These are phyloP conservation scores for Mycena citricolor DNA, from an alignment of 1,284 basidiomycete genomes.

Conservation along the genomic window DNA sequence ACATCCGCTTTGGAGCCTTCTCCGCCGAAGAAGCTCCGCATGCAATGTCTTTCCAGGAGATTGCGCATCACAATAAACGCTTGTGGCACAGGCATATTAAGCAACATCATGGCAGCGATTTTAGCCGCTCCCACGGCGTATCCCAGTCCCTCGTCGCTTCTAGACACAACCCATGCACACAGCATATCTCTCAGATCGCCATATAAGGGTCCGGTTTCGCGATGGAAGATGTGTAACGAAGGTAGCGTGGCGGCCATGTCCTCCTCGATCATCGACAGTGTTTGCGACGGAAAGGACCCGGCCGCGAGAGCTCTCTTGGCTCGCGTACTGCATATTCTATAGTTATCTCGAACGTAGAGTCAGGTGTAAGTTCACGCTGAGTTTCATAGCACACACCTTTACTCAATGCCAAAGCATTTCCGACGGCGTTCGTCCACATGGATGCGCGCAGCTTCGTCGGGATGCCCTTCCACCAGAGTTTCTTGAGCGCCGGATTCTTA, in stretches of 20 bases:
- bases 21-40: constrained; percentile 85
- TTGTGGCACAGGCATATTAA: constrained; percentile 79
- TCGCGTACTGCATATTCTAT: constrained; percentile 69
- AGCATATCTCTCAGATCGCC: constrained; percentile 86
- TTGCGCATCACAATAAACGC: constrained; percentile 90
- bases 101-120: constrained; percentile 86
- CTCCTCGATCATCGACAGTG: constrained; percentile 72
- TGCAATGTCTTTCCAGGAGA: constrained; percentile 80
- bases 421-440: constrained; percentile 88
- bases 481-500: constrained; percentile 62
- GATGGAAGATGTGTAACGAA: constrained; percentile 84
- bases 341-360: constrained; percentile 64
- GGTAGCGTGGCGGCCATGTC: constrained; percentile 86
- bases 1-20: constrained; percentile 75
- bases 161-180: constrained; percentile 88
- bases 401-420: constrained; percentile 85
- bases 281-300: constrained; percentile 73
- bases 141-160: constrained; percentile 84
- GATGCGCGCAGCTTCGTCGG: constrained; percentile 82
- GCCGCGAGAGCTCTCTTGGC: constrained; percentile 72
- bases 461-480: constrained; percentile 91
- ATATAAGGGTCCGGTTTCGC: constrained; percentile 78
- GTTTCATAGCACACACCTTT: constrained; percentile 59
- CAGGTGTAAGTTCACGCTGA: constrained; percentile 14
- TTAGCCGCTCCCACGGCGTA: constrained; percentile 72